Conservation (phyloP, 257 asterid genomes). For the Rubia yunnanensis region DNA sequence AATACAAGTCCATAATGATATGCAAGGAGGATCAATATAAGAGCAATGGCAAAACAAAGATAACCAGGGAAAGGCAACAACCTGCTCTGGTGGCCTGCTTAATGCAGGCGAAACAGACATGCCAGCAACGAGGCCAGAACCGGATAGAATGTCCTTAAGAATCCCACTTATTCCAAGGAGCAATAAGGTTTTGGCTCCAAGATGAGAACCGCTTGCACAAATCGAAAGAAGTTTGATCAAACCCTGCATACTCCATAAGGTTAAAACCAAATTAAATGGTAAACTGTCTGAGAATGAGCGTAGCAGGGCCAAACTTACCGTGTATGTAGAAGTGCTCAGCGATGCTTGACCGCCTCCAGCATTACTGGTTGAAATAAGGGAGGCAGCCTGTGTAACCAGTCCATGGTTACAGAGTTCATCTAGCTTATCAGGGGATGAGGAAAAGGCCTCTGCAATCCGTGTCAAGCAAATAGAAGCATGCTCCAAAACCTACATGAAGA, state of each 20-base stretch:
- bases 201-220: constrained; percentile 88
- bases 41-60: neutral
- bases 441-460: constrained; percentile 96
- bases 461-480: constrained; percentile 96
- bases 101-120: constrained; percentile 88
- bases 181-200: constrained; percentile 79
- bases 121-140: constrained; percentile 73
- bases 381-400: constrained; percentile 83
- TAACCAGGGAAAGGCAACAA: constrained; percentile 17
- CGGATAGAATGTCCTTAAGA: constrained; percentile 83
- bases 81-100: constrained; percentile 98
- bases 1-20: neutral
- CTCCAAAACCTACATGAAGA: constrained; percentile 58
- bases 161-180: constrained; percentile 90
- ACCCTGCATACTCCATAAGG: constrained; percentile 49
- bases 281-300: too few relatives aligned
- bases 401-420: constrained; percentile 96
- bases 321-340: constrained; percentile 84
- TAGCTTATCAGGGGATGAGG: constrained; percentile 88
- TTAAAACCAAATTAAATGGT: too few relatives aligned
- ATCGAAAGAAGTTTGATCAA: constrained; percentile 87
- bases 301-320: constrained; percentile 36
- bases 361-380: constrained; percentile 75
- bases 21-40: neutral
- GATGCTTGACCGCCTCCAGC: constrained; percentile 95